These are phyloP conservation scores for Fragilariopsis cylindrus DNA, from an alignment of 108 stramenopile species.

Conservation along the genomic window DNA sequence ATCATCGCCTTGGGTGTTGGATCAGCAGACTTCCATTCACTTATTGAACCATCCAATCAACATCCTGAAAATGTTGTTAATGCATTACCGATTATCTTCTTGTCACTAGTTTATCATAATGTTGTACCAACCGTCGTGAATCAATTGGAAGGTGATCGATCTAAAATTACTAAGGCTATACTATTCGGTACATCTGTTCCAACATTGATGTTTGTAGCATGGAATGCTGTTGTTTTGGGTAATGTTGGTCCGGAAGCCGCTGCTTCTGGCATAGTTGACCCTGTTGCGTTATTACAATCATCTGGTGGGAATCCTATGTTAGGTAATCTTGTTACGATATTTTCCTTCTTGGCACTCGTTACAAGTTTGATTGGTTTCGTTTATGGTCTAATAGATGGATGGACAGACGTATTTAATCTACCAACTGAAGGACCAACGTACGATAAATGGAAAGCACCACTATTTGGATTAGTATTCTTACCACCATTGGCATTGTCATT, in stretches of 20 bases:
- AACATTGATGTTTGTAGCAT: slow-evolving; percentile 79
- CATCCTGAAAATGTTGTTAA: slow-evolving; percentile 66
- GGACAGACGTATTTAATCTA: slow-evolving; percentile 57
- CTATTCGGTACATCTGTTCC: slow-evolving; percentile 74
- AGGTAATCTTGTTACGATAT: slow-evolving; percentile 41
- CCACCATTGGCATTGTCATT: slow-evolving; percentile 52
- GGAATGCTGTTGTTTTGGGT: slow-evolving; percentile 84
- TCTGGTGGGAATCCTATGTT: slow-evolving; percentile 26
- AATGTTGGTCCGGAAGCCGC: slow-evolving; percentile 39
- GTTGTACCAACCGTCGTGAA: slow-evolving; percentile 83
- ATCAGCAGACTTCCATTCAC: slow-evolving; percentile 53
- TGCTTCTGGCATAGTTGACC: slow-evolving; percentile 29
- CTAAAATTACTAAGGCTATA: slow-evolving; percentile 75
- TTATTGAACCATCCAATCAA: slow-evolving; percentile 53
- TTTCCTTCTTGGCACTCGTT: slow-evolving; percentile 62
- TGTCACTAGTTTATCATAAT: slow-evolving; percentile 86
- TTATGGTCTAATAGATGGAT: slow-evolving; percentile 72
- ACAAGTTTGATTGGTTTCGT: slow-evolving; percentile 77
- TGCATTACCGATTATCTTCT: slow-evolving; percentile 79
- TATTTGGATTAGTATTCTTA: slow-evolving; percentile 56
- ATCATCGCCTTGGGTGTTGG: slow-evolving; percentile 53
- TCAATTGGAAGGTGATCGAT: slow-evolving; percentile 76
- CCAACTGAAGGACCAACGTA: slow-evolving; percentile 42
- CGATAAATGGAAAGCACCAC: slow-evolving; percentile 58
- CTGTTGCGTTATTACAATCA: slow-evolving; percentile 40